Evolutionary conservation across 1,284 basidiomycete species (phyloP), one percentile per base, ranked within the genome.

Genomic region (Phaffia rhodozyma): DNA sequence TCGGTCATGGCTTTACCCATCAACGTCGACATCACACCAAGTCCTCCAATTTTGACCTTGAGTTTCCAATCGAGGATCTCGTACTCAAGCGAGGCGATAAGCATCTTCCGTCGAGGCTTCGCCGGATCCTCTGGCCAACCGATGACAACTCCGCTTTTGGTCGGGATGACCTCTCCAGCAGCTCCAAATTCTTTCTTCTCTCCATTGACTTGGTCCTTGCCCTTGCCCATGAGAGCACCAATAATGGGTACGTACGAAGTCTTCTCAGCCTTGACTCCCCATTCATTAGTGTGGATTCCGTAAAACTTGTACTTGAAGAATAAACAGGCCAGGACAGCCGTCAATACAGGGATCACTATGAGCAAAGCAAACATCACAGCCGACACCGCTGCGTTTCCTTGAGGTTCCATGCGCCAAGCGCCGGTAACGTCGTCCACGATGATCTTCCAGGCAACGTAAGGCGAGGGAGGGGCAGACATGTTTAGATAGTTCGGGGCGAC

Each of bases 1-100:
- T 94, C 91, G 58, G 86, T 88, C 91, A 94, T 94, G 5, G 91
- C 89, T 75, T 93, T 93, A 69, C 91, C 91, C 90, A 94, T 94
- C 55, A 94, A 79, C 75, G 86, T 86, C 5, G 90, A 92, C 91
- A 94, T 93, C 79, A 93, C 91, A 81, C 90, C 91, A 32, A 94
- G 81, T 78, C 91, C 91, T 78, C 91, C 91, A 69, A 93, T 93
- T 80, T 93, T 93, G 79, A 94, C 91, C 77, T 93, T 93, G 67
- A 92, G 76, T 77, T 92, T 92, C 91, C 91, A 94, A 73, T 93
- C 91, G 70, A 92, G 85, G 72, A 94, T 89, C 75, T 94, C 91
- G 75, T 94, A 94, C 76, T 94, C 91, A 65, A 94, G 81, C 0
- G 91, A 93, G 13, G 91, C 79, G 68, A 94, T 93, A 61, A 94